phyloP scores from a whole-genome alignment of 2,329 filamentous ascomycete species.

The Fusarium sp. region DNA sequence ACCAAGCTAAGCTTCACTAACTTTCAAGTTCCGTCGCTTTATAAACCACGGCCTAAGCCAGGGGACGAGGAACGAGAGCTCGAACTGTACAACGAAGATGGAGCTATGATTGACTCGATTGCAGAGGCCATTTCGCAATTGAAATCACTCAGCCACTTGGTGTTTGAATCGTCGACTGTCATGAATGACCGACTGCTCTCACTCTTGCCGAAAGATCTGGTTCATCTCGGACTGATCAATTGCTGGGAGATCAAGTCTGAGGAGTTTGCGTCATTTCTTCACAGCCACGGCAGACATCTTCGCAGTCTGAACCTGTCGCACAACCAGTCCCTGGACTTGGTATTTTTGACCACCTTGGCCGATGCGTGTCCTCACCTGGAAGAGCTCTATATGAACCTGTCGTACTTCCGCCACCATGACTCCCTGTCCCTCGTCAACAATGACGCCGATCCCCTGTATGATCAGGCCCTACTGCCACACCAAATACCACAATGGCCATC shows the following conservation, averaged over 20 bases:
- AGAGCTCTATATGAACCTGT: conserved; percentile 80
- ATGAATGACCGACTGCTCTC: conserved; percentile 77
- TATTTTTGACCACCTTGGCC: conserved; percentile 77
- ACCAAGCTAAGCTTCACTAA: conserved; percentile 71
- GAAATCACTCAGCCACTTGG: conserved; percentile 72
- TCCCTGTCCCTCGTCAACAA: conserved; percentile 61
- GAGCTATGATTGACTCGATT: conserved; percentile 55
- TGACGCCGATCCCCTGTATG: conserved; percentile 81
- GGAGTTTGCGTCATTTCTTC: conserved; percentile 73
- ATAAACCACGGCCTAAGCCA: conserved; percentile 50
- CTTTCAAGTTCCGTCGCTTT: conserved; percentile 67
- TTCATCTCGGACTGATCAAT: conserved; percentile 79
- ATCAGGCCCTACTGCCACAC: conserved; percentile 70
- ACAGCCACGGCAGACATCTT: conserved; percentile 75
- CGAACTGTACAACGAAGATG: conserved; percentile 53
- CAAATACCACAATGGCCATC: conserved; percentile 84
- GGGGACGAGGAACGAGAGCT: conserved; percentile 48
- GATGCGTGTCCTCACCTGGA: conserved; percentile 77
- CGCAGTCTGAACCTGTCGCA: conserved; percentile 78
- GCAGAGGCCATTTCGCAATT: conserved; percentile 58
- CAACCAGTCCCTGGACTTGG: conserved; percentile 82
- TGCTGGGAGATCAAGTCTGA: conserved; percentile 80
- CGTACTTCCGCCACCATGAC: conserved; percentile 78
- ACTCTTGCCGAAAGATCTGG: conserved; percentile 73
- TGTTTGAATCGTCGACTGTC: conserved; percentile 80